phyloP scores from a whole-genome alignment of 139 green algal species.

The Zygnema circumcarinatum region DNA sequence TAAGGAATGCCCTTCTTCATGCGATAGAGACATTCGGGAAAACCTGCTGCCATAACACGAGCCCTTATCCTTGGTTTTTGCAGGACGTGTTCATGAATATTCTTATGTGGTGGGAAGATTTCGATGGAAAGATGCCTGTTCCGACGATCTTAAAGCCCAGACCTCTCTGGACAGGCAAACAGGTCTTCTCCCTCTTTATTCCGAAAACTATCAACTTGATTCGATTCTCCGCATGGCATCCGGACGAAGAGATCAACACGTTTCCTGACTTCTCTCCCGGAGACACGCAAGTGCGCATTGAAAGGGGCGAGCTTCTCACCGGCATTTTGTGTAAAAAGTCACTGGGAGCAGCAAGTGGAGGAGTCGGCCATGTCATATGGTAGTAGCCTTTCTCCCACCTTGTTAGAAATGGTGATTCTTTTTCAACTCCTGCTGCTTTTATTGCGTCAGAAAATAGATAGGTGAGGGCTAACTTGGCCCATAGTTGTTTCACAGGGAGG shows the following conservation, averaged over 20 bases:
- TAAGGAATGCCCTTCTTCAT: too few species aligned
- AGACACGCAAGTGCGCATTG: conserved; percentile 88
- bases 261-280: conserved; percentile 77
- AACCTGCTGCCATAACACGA: too few species aligned
- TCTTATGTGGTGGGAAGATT: conserved; percentile 93
- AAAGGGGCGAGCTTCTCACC: conserved; percentile 82
- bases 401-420: too few species aligned
- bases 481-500: conserved; percentile 62
- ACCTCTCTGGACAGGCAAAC: conserved; percentile 97
- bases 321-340: conserved; percentile 97
- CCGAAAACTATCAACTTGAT: conserved; percentile 82
- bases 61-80: too few species aligned
- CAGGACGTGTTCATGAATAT: conserved; percentile 96
- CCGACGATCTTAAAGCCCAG: conserved; percentile 93
- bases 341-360: conserved; percentile 81
- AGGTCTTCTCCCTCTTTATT: conserved; percentile 80
- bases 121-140: conserved; percentile 90
- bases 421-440: background rate
- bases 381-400: conserved; percentile 11
- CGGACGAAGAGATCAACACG: conserved; percentile 76
- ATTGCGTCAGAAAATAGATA: too few species aligned
- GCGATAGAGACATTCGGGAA: too few species aligned
- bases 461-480: too few species aligned
- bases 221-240: conserved; percentile 83
- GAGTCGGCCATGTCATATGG: conserved; percentile 94